phyloP scores from a whole-genome alignment of 345 rosid species.

The Hibiscus tridactylites region DNA sequence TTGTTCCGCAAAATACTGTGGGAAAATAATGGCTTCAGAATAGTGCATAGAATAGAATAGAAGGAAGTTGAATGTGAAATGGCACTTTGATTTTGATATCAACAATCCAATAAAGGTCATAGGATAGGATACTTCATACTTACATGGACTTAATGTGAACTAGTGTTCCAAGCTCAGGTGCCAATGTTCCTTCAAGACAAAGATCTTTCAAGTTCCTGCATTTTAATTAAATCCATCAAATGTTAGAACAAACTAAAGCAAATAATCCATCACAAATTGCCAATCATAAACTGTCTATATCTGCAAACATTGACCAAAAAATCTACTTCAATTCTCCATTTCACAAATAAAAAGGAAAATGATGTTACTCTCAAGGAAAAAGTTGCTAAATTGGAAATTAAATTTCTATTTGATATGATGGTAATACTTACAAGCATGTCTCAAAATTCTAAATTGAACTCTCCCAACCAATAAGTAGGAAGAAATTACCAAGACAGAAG shows the following conservation, averaged over 20 bases:
- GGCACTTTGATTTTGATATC: background rate
- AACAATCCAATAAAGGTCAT: background rate
- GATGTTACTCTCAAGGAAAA: background rate
- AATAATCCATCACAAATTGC: background rate
- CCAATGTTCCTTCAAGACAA: conserved; percentile 50
- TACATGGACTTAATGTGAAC: conserved; percentile 52
- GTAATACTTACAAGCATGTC: background rate
- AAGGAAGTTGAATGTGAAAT: background rate
- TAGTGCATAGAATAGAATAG: background rate
- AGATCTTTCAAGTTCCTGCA: conserved; percentile 60
- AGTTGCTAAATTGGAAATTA: background rate
- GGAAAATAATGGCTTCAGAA: background rate
- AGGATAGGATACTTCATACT: conserved; percentile 24
- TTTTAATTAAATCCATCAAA: background rate
- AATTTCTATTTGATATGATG: background rate
- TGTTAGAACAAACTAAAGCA: conserved; percentile 1
- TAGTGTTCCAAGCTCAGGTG: conserved; percentile 46
- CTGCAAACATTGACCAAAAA: background rate
- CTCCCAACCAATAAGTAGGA: conserved; percentile 36
- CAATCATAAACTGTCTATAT: background rate
- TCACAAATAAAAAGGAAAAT: no score
- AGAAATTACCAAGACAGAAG: conserved; percentile 9
- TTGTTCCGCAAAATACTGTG: conserved; percentile 59
- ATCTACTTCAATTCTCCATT: background rate
- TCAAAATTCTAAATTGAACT: conserved; percentile 33